Conservation (phyloP, 2,329 filamentous ascomycete species). For the Ceratocystis lukuohia region DNA sequence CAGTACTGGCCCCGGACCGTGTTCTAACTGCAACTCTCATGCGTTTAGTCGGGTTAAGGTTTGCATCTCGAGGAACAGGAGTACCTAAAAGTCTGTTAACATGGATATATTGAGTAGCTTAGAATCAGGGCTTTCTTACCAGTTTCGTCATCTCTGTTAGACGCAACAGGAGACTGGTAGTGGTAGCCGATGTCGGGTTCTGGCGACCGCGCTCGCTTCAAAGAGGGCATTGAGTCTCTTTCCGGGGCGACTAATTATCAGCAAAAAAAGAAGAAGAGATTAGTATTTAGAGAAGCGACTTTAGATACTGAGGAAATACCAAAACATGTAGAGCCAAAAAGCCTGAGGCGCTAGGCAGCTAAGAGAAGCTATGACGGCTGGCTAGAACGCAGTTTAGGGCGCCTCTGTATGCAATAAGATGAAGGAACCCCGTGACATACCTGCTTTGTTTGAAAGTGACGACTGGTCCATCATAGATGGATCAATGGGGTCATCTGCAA, state of each 20-base stretch:
- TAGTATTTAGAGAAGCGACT: not conserved
- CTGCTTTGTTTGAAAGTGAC: not conserved
- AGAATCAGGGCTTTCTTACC: constrained; percentile 39
- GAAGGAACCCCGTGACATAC: not conserved
- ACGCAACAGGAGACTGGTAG: constrained; percentile 10
- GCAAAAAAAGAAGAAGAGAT: not conserved
- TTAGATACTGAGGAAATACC: not conserved
- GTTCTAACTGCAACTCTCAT: constrained; percentile 24
- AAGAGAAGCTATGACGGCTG: too few relatives aligned
- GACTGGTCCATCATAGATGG: not conserved
- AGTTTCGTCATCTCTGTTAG: constrained; percentile 47
- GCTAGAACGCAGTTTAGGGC: too few relatives aligned
- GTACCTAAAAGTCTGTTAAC: not conserved
- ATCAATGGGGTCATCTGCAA: not conserved
- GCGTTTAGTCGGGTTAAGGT: constrained; percentile 19
- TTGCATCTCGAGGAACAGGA: not conserved
- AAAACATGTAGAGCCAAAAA: too few relatives aligned
- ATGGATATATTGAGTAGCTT: not conserved
- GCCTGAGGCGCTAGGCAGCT: too few relatives aligned
- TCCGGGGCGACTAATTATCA: not conserved
- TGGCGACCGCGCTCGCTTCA: constrained; percentile 16
- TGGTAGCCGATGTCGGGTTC: constrained; percentile 6
- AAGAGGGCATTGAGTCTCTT: constrained; percentile 9
- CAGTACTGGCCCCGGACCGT: not conserved
- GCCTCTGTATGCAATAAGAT: too few relatives aligned